These are phyloP conservation scores for Penicillium brasilianum DNA, from an alignment of 2,329 filamentous ascomycete genomes.

Conservation along the genomic window DNA sequence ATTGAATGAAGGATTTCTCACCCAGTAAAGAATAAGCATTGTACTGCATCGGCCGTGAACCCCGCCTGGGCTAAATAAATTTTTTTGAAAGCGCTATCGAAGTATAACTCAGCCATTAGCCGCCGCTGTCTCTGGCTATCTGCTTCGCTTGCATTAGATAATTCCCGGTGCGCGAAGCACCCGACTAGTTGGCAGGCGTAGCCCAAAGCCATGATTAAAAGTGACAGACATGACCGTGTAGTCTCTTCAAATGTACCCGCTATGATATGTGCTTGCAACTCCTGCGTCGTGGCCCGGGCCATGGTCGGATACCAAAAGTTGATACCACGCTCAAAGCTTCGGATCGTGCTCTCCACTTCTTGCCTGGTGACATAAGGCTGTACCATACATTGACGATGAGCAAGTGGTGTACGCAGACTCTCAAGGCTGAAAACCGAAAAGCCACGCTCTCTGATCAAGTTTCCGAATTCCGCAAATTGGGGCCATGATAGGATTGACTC, in stretches of 20 bases:
- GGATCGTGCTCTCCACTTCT: conserved; percentile 51
- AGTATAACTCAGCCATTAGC: conserved; percentile 51
- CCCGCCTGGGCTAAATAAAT: conserved; percentile 55
- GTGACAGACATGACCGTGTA: conserved; percentile 49
- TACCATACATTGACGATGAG: conserved; percentile 28
- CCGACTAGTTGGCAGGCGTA: conserved; percentile 52
- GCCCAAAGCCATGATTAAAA: conserved; percentile 56
- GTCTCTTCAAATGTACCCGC: conserved; percentile 46
- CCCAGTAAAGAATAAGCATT: conserved; percentile 59
- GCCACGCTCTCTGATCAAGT: conserved; percentile 49
- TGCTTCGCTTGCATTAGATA: conserved; percentile 33
- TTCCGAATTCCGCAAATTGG: conserved; percentile 54
- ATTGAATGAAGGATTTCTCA: conserved; percentile 37
- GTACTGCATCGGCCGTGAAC: conserved; percentile 53
- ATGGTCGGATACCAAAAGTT: conserved; percentile 62
- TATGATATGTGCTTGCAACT: conserved; percentile 40
- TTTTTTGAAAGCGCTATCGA: conserved; percentile 54
- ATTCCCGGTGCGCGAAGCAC: conserved; percentile 30
- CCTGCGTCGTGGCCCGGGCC: conserved; percentile 47
- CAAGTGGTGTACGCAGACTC: conserved; percentile 48
- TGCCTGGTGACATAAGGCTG: conserved; percentile 51
- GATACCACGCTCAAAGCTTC: conserved; percentile 53
- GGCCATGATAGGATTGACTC: conserved; percentile 60
- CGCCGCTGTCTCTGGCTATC: conserved; percentile 40
- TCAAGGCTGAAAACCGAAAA: conserved; percentile 57